A percentile compares a stretch with the other conserved stretches of the same genome.
Evolutionary conservation across 192 early-diverging fungal genomes (phyloP).

Genomic region (Umbelopsis isabellina): DNA sequence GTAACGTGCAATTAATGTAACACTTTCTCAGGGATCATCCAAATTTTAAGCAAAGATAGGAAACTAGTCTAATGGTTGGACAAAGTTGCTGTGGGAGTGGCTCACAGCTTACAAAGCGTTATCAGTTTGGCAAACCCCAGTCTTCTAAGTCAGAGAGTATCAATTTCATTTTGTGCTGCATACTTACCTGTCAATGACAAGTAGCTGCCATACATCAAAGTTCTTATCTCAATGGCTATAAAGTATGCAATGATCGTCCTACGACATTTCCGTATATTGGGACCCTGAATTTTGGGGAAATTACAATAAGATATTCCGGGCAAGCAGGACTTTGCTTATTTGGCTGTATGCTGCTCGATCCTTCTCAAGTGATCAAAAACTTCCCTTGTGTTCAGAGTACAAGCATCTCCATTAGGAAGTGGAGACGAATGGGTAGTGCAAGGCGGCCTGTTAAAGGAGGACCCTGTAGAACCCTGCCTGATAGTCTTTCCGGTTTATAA

Average conservation of each 20-base stretch:
- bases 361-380: conserved; percentile 7
- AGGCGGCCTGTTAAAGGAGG: conserved; percentile 15
- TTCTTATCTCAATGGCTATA: too few species aligned
- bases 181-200: too few species aligned
- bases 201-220: too few species aligned
- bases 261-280: too few species aligned
- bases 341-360: too few species aligned
- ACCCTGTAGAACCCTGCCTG: conserved; percentile 18
- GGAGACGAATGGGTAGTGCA: background rate
- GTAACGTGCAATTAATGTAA: background rate
- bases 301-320: too few species aligned
- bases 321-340: too few species aligned
- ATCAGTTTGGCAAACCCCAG: too few species aligned
- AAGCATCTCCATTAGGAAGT: background rate
- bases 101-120: background rate
- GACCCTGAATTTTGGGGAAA: too few species aligned
- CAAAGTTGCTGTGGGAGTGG: conserved; percentile 1
- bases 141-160: too few species aligned
- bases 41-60: background rate
- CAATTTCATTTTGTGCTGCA: too few species aligned
- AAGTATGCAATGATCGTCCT: too few species aligned
- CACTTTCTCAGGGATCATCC: conserved; percentile 13
- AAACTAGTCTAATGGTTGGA: background rate
- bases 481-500: background rate
- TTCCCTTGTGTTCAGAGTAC: background rate